A percentile compares a stretch with the other conserved stretches of the same genome.
phyloP scores from a whole-genome alignment of 208 protist genomes.

The Crithidia brevicula region DNA sequence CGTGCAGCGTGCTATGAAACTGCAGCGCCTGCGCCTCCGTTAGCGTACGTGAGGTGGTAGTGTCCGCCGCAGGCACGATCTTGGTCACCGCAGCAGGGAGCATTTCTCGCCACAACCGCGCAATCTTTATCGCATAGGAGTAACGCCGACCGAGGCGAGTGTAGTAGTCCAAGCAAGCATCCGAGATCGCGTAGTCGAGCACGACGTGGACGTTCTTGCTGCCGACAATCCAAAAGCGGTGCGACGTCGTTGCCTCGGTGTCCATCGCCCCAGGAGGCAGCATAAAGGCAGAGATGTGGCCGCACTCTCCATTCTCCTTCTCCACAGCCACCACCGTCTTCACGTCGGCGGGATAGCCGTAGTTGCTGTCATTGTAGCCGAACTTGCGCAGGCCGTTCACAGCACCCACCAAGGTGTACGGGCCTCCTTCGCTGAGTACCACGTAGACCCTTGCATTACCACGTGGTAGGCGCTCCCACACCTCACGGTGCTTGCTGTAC shows the following conservation, averaged over 20 bases:
- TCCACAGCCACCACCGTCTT: constrained; percentile 49
- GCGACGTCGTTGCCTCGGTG: not conserved
- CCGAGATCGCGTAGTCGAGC: constrained; percentile 50
- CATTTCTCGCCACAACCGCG: constrained; percentile 29
- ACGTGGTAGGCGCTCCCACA: constrained; percentile 67
- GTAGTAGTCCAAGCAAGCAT: constrained; percentile 22
- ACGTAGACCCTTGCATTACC: constrained; percentile 59
- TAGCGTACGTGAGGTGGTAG: not conserved
- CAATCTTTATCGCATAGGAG: constrained; percentile 38
- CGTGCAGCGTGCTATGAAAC: constrained; percentile 37
- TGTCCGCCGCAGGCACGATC: not conserved
- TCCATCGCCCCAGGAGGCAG: not conserved
- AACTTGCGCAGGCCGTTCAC: constrained; percentile 78
- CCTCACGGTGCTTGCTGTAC: constrained; percentile 45
- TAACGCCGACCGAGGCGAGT: constrained; percentile 25
- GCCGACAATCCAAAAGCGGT: constrained; percentile 63
- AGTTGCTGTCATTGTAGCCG: constrained; percentile 38
- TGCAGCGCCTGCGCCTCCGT: constrained; percentile 8
- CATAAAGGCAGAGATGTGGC: constrained; percentile 54
- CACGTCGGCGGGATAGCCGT: constrained; percentile 35
- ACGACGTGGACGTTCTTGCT: constrained; percentile 60
- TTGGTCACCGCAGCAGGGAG: not conserved
- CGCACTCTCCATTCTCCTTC: constrained; percentile 61
- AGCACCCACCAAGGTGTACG: constrained; percentile 32
- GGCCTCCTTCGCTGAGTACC: not conserved